Base-by-base conservation (phyloP, 192 early-diverging fungal genomes). In the Rhizoclosmatium sp. region DNA sequence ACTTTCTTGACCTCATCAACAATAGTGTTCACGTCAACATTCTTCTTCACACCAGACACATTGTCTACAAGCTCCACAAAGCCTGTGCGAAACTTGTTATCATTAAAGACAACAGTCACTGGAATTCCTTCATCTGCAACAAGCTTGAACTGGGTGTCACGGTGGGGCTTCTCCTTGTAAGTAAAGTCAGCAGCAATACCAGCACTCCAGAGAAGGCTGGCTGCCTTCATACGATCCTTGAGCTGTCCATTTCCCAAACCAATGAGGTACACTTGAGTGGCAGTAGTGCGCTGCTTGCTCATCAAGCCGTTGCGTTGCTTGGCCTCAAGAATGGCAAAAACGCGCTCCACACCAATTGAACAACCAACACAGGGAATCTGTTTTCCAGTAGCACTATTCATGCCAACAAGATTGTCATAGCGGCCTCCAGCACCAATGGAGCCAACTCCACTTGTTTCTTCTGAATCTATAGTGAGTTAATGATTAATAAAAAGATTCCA, bases 401-500 rank as follows among this genome's bases (percentile, higher is more conserved):
- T 98, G 47, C 97, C 98, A 10, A 99, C 97, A 58, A 99, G 89
- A 46, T 96, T 89, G 78, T 99, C 98, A 89, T 99, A 99, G 46
- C 98, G 94, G 4, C 98, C 98, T 67, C 98, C 98, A 0, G 95
- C 95, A 21, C 97, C 95, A 80, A 99, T 93, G 3, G 98, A 99
- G 12, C 98, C 98, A 19, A 98, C 93, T 54, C 95, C 96, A 47
- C 91, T 92, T 42, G 79, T 89, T 82, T 96, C 95, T 69, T 95
- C 94, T 47, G 23, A 21, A 61, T 62, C 54, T 2, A 47, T 71
- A n/a, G n/a, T n/a, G n/a, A n/a, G n/a, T n/a, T n/a, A n/a, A n/a
- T n/a, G n/a, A n/a, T n/a, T n/a, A 78, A 99, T n/a, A n/a, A n/a
- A n/a, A n/a, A n/a, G n/a, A n/a, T n/a, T n/a, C n/a, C n/a, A n/a